Base-by-base conservation (phyloP, 257 asterid species). In the Ilex asprella region DNA sequence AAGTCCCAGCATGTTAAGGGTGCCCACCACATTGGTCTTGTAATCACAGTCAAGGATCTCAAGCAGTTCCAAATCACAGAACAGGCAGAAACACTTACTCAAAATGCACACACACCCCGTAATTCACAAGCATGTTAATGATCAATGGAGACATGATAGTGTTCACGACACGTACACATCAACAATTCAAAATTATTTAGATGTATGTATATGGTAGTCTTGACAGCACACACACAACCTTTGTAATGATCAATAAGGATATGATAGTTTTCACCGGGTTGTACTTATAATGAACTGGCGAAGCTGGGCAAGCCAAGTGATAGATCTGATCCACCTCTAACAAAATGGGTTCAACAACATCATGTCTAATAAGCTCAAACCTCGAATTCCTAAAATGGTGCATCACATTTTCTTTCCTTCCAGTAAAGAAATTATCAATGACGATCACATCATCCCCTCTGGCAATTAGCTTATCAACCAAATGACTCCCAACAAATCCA, bases 251-350 rank as follows among this genome's bases (percentile, higher is more conserved):
- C 41, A 35, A 35, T 8, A 71, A 85, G 94, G 94, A 85, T 85
- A 85, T 85, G 71, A 85, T 85, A 53, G 94, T 85, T 78, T 85
- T 85, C 67, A 85, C 89, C 2, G 94, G 94, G 50, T 85, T 85
- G 43, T 82, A 82, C 77, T 85, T 85, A 43, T 85, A 82, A 75
- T 85, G 82, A 72, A 85, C 87, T 0, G 94, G 89, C 21, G 94
- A 85, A 31, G 94, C 94, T 11, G 94, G 94, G 72, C 94, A 85
- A 6, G 89, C 94, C 76, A 85, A 73, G 62, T 85, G 93, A 71
- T 85, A 85, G 83, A 85, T 85, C 81, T 85, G 93, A 78, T 85
- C 93, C 44, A 85, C 94, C 78, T 85, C 94, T 72, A 85, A 44
- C 89, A 85, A 62, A 71, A 85, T 85, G 13, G 91, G 95, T 61